phyloP scores from a whole-genome alignment of 441 rosid species.

The Euphorbia schlechtendalii region DNA sequence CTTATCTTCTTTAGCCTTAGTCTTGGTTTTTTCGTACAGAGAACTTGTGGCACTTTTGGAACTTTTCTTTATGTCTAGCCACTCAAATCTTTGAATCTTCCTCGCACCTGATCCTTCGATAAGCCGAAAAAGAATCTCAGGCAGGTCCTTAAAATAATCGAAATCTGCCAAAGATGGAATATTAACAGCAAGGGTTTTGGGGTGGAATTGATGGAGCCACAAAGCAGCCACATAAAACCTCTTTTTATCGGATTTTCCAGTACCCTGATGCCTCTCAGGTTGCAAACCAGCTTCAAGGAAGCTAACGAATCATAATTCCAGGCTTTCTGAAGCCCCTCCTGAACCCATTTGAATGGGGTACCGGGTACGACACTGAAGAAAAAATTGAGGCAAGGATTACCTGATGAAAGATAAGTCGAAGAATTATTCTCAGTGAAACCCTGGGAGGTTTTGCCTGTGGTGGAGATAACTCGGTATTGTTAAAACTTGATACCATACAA shows the following conservation, averaged over 20 bases:
- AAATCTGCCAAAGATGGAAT: slow-evolving; percentile 12
- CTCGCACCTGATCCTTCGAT: slow-evolving; percentile 16
- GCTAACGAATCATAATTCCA: slow-evolving; percentile 23
- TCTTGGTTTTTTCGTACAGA: too few species aligned
- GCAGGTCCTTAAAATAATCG: slow-evolving; percentile 23
- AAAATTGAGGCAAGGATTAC: too few species aligned
- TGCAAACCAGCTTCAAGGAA: slow-evolving; percentile 21
- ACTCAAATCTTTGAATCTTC: slow-evolving; percentile 6
- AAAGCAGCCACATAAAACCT: slow-evolving; percentile 20
- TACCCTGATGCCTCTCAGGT: slow-evolving; percentile 25
- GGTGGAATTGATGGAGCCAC: slow-evolving; percentile 21
- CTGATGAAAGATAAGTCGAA: too few species aligned
- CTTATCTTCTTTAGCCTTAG: too few species aligned
- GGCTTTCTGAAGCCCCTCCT: slow-evolving; percentile 4
- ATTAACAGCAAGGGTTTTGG: slow-evolving; percentile 26
- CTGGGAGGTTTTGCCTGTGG: background rate
- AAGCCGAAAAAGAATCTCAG: slow-evolving; percentile 23
- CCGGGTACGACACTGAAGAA: slow-evolving; percentile 28
- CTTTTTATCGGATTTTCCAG: slow-evolving; percentile 25
- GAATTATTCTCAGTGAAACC: too few species aligned
- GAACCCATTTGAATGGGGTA: slow-evolving; percentile 9
- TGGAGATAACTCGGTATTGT: background rate
- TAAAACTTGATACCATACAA: slow-evolving; percentile 36
- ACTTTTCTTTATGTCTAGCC: too few species aligned
- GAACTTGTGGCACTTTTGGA: too few species aligned